Evolutionary conservation across 2,329 filamentous ascomycete genomes (phyloP).

Genomic region (Epichloe scottii): DNA sequence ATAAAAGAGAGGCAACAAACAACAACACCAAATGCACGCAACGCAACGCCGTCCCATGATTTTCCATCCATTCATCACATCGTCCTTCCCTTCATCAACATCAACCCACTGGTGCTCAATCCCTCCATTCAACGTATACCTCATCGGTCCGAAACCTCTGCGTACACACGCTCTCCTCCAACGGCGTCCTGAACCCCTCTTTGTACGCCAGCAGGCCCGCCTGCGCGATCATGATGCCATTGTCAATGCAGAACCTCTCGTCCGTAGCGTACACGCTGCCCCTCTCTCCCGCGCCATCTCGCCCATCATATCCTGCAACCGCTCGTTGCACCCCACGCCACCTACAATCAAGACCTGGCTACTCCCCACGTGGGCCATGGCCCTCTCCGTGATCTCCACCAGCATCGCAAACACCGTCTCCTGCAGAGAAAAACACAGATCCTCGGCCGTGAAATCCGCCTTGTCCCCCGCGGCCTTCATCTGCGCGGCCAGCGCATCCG

Average conservation of each 20-base stretch:
- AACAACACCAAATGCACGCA: background rate
- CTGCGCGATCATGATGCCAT: constrained; percentile 99
- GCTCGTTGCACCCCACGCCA: constrained; percentile 88
- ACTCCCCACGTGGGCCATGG: constrained; percentile 94
- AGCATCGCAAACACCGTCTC: constrained; percentile 96
- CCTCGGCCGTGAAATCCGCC: constrained; percentile 58
- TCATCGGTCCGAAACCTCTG: constrained; percentile 76
- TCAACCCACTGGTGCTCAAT: constrained; percentile 23
- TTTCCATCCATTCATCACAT: background rate
- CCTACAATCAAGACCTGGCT: constrained; percentile 88
- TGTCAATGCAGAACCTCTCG: constrained; percentile 96
- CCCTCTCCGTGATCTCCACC: constrained; percentile 94
- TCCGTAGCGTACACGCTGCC: constrained; percentile 91
- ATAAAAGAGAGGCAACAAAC: no score
- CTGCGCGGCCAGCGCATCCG: constrained; percentile 66
- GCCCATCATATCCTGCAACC: constrained; percentile 97
- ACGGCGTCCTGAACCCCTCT: constrained; percentile 62
- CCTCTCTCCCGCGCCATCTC: constrained; percentile 82
- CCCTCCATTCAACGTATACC: constrained; percentile 68
- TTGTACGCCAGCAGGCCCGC: constrained; percentile 77
- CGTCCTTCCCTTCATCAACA: background rate
- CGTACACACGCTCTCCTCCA: constrained; percentile 76
- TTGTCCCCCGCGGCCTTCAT: constrained; percentile 37
- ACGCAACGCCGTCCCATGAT: background rate
- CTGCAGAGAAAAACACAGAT: constrained; percentile 88